Percentiles rank a stretch among this genome's conserved stretches.
Conservation (phyloP, 495 filamentous ascomycete species). For the Penicillium silybi region DNA sequence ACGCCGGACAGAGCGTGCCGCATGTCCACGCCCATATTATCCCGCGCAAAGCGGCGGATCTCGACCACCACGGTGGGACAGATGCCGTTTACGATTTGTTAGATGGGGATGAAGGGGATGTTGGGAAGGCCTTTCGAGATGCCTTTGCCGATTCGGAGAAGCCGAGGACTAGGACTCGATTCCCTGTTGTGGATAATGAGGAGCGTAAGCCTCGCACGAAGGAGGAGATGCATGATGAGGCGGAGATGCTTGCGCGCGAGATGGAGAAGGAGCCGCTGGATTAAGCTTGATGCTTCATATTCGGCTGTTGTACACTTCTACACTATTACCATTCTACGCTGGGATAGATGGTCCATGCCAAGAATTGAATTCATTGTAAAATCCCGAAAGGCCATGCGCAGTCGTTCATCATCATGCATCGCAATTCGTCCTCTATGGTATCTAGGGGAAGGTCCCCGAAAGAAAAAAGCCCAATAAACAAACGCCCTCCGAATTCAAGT, state of each 20-base stretch:
- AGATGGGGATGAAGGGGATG: constrained; percentile 80
- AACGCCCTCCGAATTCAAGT: constrained; percentile 10
- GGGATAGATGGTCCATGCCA: not conserved
- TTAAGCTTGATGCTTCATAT: constrained; percentile 1
- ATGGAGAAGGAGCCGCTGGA: constrained; percentile 30
- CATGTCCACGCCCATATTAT: constrained; percentile 96
- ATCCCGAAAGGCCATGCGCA: constrained; percentile 8
- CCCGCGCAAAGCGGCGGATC: constrained; percentile 59
- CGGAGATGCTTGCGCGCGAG: constrained; percentile 42
- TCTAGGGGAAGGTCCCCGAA: constrained; percentile 9
- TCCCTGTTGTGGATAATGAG: constrained; percentile 62
- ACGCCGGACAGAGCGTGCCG: constrained; percentile 84
- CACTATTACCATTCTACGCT: not conserved
- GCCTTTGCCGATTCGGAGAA: constrained; percentile 4
- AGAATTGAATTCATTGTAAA: constrained; percentile 6
- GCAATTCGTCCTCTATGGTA: constrained; percentile 17
- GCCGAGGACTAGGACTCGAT: constrained; percentile 33
- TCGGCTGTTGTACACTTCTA: not conserved
- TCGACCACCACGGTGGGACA: constrained; percentile 47
- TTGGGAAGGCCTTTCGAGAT: constrained; percentile 49
- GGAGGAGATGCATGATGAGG: constrained; percentile 80
- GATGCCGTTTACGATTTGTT: constrained; percentile 76
- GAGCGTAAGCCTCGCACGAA: constrained; percentile 62
- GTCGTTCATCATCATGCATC: constrained; percentile 15
- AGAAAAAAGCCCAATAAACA: constrained; percentile 8